Percentiles rank a stretch among this genome's conserved stretches.
phyloP scores from a whole-genome alignment of 371 early-diverging fungal genomes.

The Haplosporangium sp. region DNA sequence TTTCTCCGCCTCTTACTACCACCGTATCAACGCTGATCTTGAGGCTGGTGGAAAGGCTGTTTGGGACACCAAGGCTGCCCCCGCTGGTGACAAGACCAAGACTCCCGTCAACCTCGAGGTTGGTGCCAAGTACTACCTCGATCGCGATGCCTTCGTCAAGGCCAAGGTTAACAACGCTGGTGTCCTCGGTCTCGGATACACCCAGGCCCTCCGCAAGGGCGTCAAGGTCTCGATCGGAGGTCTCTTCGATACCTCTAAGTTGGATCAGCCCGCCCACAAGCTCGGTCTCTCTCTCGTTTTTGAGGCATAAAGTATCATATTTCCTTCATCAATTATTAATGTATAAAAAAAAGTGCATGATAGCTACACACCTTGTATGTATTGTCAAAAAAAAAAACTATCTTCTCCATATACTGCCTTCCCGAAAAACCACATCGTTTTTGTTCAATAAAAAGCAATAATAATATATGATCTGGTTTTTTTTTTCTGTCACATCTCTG shows the following conservation, averaged over 20 bases:
- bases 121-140: conserved; percentile 94
- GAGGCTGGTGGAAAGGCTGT: conserved; percentile 95
- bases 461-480: not conserved
- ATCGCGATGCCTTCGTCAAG: conserved; percentile 92
- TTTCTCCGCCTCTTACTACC: conserved; percentile 95
- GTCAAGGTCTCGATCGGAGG: conserved; percentile 95
- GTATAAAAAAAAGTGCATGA: conserved; percentile 28
- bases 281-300: conserved; percentile 92
- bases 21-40: conserved; percentile 88
- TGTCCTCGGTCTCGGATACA: conserved; percentile 92
- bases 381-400: conserved; percentile 7
- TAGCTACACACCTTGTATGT: conserved; percentile 10
- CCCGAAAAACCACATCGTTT: conserved; percentile 10
- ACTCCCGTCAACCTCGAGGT: conserved; percentile 89
- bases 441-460: conserved; percentile 1
- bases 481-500: not conserved
- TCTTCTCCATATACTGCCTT: not conserved
- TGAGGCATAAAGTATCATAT: conserved; percentile 73
- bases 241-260: conserved; percentile 90
- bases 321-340: conserved; percentile 14
- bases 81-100: conserved; percentile 53
- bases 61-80: conserved; percentile 84
- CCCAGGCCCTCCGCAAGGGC: conserved; percentile 94
- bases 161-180: conserved; percentile 97
- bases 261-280: conserved; percentile 95